Conservation (phyloP, 768 basidiomycete species). For the Podaxis sp. region DNA sequence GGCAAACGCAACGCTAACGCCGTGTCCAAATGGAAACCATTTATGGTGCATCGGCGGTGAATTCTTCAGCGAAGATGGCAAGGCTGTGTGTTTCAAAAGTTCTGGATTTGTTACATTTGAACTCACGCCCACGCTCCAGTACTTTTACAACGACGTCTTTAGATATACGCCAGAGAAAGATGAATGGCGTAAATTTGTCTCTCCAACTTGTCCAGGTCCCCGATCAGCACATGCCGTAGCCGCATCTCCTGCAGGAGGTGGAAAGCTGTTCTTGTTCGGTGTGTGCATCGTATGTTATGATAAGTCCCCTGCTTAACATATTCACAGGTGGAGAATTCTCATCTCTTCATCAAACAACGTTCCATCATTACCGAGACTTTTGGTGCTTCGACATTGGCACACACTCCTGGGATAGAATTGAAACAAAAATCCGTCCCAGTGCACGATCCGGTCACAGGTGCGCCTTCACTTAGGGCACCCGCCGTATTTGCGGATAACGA, state of each 20-base stretch:
- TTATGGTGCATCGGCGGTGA: conserved; percentile 87
- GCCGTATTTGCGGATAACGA: background rate
- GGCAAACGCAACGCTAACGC: conserved; percentile 79
- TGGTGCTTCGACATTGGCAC: conserved; percentile 83
- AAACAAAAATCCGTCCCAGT: conserved; percentile 77
- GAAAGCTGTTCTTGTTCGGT: conserved; percentile 86
- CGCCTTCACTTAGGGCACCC: conserved; percentile 16
- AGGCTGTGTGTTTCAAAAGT: conserved; percentile 49
- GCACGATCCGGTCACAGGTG: conserved; percentile 84
- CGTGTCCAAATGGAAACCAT: conserved; percentile 79
- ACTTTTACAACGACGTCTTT: conserved; percentile 88
- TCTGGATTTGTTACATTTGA: background rate
- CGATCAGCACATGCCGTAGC: conserved; percentile 86
- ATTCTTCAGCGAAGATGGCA: conserved; percentile 84
- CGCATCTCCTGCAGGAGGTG: conserved; percentile 73
- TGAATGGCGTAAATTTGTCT: conserved; percentile 88
- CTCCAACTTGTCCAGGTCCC: conserved; percentile 83
- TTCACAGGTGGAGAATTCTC: conserved; percentile 80
- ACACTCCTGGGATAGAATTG: conserved; percentile 85
- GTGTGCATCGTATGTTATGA: conserved; percentile 6
- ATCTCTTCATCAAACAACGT: conserved; percentile 76
- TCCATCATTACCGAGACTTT: conserved; percentile 88
- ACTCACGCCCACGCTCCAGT: conserved; percentile 36
- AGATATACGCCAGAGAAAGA: conserved; percentile 88
- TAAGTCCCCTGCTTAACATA: conserved; percentile 1